Base-by-base conservation (phyloP, 306 rosid genomes). In the Gillenia trifoliata region DNA sequence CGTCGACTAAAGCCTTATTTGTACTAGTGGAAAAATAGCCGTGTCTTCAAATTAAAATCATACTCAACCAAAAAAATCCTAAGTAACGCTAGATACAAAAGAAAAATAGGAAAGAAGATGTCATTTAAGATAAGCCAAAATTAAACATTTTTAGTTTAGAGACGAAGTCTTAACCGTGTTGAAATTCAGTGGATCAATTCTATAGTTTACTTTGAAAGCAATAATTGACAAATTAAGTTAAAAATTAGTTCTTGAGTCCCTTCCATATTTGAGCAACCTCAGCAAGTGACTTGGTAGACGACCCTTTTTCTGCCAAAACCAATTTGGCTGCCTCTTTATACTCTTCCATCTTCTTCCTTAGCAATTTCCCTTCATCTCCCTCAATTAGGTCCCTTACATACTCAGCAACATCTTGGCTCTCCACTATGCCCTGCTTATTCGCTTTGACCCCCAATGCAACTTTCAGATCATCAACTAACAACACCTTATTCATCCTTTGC, bases 291-390 rank as follows among this genome's bases (percentile, higher is more conserved):
- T 30, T 71, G 10, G 73, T 11, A 11, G 77, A 78, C 0, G 43
- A 55, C 3, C 77, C 81, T 13, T 64, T 52, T 26, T 40, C 19
- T 9, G 62, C 43, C 62, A 64, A 54, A n/a, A 33, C 77, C 61
- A 15, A 9, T n/a, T 31, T 47, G 11, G 77, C 60, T 31, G 72
- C 66, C 25, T 55, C 66, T 6, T 64, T 40, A 1, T 29, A 41
- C 11, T 55, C 52, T 23, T 29, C 29, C 67, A 78, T 28, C n/a
- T 45, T 64, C 8, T 41, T 41, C 61, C 26, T 41, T 1, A 72
- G 34, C 29, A 72, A 23, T 56, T 65, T 43, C 28, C 82, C 81
- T 78, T 78, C 67, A 1, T 64, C 72, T 16, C 68, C 73, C 29
- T 38, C 73, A 56, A 78, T 64, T 0, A 73, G 12, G 0, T 13